Evolutionary conservation across 2,329 filamentous ascomycete genomes (phyloP).

Genomic region (Colletotrichum filicis): DNA sequence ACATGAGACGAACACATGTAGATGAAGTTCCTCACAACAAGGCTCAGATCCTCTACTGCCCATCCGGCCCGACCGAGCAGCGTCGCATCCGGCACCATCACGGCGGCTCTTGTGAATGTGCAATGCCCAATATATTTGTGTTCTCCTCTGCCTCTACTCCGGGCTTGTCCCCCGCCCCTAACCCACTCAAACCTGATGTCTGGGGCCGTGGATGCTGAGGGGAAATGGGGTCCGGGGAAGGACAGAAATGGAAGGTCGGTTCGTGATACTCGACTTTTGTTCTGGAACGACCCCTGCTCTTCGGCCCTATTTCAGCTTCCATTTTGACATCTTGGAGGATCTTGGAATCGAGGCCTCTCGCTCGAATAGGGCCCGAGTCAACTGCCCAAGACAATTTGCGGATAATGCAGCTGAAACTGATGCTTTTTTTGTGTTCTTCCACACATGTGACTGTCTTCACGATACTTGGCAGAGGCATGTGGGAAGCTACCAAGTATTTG

Average conservation of each 20-base stretch:
- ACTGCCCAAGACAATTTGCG: not conserved
- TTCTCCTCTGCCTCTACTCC: not conserved
- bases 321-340: not conserved
- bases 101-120: conserved; percentile 1
- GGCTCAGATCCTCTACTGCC: not conserved
- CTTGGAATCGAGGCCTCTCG: not conserved
- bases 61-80: conserved; percentile 1
- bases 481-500: not conserved
- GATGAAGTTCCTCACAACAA: not conserved
- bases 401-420: not conserved
- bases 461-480: not conserved
- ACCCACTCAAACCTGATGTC: conserved; percentile 3
- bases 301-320: not conserved
- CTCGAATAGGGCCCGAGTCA: not conserved
- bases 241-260: conserved; percentile 6
- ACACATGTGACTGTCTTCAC: not conserved
- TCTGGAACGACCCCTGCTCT: not conserved
- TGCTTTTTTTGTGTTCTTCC: not conserved
- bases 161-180: not conserved
- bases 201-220: not conserved
- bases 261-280: not conserved
- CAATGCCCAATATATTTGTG: not conserved
- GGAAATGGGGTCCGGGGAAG: not conserved
- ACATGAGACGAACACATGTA: conserved; percentile 1
- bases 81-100: conserved; percentile 20